These are phyloP conservation scores for Polyrhizophydium stewartii DNA, from an alignment of 371 early-diverging fungal genomes.

Conservation along the genomic window DNA sequence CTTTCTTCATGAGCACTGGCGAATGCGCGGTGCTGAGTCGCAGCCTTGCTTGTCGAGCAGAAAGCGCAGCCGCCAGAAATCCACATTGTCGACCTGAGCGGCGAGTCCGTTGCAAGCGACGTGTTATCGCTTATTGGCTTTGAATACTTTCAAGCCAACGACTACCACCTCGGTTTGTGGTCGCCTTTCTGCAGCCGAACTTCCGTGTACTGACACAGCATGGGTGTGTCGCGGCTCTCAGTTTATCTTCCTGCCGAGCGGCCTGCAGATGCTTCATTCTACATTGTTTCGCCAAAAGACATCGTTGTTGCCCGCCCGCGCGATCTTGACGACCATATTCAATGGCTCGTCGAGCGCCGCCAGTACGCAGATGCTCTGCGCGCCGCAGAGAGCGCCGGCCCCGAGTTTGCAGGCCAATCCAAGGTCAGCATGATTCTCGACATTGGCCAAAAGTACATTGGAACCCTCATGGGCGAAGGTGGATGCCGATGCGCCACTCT, in stretches of 20 bases:
- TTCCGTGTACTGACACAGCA: conserved; percentile 32
- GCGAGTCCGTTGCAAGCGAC: conserved; percentile 83
- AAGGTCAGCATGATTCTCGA: conserved; percentile 57
- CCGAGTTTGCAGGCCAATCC: conserved; percentile 19
- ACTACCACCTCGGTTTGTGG: conserved; percentile 67
- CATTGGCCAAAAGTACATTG: conserved; percentile 81
- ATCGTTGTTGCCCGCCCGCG: conserved; percentile 83
- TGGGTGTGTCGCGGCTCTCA: conserved; percentile 2
- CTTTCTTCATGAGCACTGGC: too few species aligned
- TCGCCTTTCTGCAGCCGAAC: background rate
- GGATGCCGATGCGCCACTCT: background rate
- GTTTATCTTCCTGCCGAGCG: conserved; percentile 16
- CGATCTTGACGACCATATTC: conserved; percentile 85
- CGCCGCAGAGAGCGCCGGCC: conserved; percentile 36
- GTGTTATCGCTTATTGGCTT: conserved; percentile 76
- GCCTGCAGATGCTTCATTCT: conserved; percentile 57
- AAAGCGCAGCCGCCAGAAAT: conserved; percentile 78
- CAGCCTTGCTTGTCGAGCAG: conserved; percentile 11
- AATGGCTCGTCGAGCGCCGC: conserved; percentile 79
- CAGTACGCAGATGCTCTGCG: conserved; percentile 76
- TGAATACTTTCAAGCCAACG: conserved; percentile 84
- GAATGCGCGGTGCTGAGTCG: conserved; percentile 19
- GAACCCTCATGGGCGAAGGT: conserved; percentile 65
- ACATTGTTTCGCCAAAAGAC: conserved; percentile 88
- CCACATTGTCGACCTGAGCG: conserved; percentile 73